Evolutionary conservation across 2,329 filamentous ascomycete species (phyloP).

Genomic region (Lasiodiplodia gonubiensis): DNA sequence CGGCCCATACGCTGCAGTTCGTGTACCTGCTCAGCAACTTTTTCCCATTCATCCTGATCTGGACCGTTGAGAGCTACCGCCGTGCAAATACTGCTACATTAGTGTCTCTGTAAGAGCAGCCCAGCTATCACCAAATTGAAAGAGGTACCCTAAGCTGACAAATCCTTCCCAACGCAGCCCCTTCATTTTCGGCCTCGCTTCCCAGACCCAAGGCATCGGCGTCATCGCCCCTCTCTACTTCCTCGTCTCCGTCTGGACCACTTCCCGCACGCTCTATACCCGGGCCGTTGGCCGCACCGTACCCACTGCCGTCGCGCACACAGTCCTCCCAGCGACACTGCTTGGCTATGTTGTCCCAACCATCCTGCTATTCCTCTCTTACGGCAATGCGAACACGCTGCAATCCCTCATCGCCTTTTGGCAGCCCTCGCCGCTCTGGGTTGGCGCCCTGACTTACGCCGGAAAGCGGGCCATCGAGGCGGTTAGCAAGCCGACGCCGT

Average conservation of each 20-base stretch:
- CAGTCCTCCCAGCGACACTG: conserved; percentile 34
- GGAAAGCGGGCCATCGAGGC: not conserved
- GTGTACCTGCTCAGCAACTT: conserved; percentile 12
- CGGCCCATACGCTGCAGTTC: conserved; percentile 9
- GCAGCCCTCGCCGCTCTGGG: conserved; percentile 26
- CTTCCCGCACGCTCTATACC: conserved; percentile 29
- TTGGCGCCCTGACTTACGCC: not conserved
- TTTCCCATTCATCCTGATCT: conserved; percentile 18
- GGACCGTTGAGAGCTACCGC: conserved; percentile 27
- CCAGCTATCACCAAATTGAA: not conserved
- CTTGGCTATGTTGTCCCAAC: conserved; percentile 38
- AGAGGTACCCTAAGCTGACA: not conserved
- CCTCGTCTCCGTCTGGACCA: conserved; percentile 32
- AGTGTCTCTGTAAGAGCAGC: conserved; percentile 17
- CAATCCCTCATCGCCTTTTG: conserved; percentile 35
- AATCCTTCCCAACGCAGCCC: not conserved
- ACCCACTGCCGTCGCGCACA: conserved; percentile 32
- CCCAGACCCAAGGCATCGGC: conserved; percentile 22
- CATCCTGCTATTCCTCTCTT: conserved; percentile 35
- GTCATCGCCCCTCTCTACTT: conserved; percentile 37
- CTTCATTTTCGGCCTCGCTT: conserved; percentile 7
- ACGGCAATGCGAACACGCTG: conserved; percentile 28
- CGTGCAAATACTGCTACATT: not conserved
- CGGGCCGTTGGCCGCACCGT: conserved; percentile 29
- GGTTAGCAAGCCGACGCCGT: not conserved